Evolutionary conservation across 768 basidiomycete genomes (phyloP).

Genomic region (Boletales sp.): DNA sequence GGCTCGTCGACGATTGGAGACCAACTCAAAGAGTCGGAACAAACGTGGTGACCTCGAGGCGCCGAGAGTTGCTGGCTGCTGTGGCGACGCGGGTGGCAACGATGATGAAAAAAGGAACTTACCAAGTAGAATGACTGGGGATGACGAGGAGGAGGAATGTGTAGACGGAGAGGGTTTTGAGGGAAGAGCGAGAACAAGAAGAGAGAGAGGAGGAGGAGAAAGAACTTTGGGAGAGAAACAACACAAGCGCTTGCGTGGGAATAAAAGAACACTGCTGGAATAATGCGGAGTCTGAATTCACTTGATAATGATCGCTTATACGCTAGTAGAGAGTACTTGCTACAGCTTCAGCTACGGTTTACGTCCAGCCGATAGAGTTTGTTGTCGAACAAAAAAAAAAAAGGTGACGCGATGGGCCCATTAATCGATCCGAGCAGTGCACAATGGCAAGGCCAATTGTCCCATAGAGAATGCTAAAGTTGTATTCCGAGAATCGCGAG

Average conservation of each 20-base stretch:
- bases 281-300: slow-evolving; percentile 44
- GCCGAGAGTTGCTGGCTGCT: slow-evolving; percentile 10
- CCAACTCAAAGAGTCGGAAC: slow-evolving; percentile 3
- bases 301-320: slow-evolving; percentile 11
- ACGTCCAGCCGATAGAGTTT: no score
- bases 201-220: slow-evolving; percentile 22
- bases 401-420: slow-evolving; percentile 50
- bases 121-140: slow-evolving; percentile 20
- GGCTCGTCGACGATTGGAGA: slow-evolving; percentile 1
- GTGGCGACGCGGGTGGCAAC: slow-evolving; percentile 3
- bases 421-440: slow-evolving; percentile 79
- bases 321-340: no score
- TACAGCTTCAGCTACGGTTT: no score
- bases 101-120: slow-evolving; percentile 4
- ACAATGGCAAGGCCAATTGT: slow-evolving; percentile 2
- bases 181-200: slow-evolving; percentile 28
- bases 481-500: no score
- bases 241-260: slow-evolving; percentile 43
- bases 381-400: no score
- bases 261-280: slow-evolving; percentile 21
- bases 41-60: slow-evolving; percentile 33
- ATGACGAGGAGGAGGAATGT: slow-evolving; percentile 12
- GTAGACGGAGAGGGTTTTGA: slow-evolving; percentile 20
- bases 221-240: slow-evolving; percentile 39
- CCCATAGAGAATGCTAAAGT: no score